A percentile compares a stretch with the other conserved stretches of the same genome.
Conservation (phyloP, 148 eudicot genomes). For the Rhododendron henanense region DNA sequence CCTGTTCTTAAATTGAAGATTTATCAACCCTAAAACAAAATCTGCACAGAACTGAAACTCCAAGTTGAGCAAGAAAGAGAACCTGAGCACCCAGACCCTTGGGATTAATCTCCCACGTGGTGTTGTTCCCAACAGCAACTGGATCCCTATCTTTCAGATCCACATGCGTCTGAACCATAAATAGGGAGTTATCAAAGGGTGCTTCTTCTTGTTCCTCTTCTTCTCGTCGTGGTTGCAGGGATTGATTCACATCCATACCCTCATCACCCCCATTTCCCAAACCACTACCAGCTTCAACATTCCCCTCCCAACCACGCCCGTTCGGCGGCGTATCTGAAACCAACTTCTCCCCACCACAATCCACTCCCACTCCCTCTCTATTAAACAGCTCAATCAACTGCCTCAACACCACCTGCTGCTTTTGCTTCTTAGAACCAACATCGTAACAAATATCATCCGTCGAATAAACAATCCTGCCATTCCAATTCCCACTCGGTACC, state of each 20-base stretch:
- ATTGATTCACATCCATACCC: conserved; percentile 10
- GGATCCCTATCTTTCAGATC: not conserved
- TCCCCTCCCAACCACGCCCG: conserved; percentile 9
- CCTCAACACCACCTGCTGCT: conserved; percentile 37
- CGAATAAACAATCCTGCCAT: conserved; percentile 7
- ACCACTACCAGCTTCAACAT: not conserved
- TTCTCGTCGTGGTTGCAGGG: not conserved
- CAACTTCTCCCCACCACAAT: not conserved
- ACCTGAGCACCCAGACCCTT: not conserved
- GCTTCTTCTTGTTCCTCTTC: not conserved
- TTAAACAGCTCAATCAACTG: conserved; percentile 45
- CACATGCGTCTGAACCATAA: not conserved
- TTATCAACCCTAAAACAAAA: not conserved
- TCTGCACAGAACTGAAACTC: not conserved
- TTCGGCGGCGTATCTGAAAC: conserved; percentile 19
- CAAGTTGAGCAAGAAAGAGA: not conserved
- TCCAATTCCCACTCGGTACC: conserved; percentile 11
- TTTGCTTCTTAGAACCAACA: conserved; percentile 22
- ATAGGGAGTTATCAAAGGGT: not conserved
- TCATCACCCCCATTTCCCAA: conserved; percentile 2
- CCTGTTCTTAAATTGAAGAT: not conserved
- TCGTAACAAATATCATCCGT: conserved; percentile 28
- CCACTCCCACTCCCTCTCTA: not conserved
- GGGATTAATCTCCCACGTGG: not conserved
- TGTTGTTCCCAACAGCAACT: not conserved